Conservation (phyloP, 352 stramenopile species). For the Halophytophthora polymorphica region DNA sequence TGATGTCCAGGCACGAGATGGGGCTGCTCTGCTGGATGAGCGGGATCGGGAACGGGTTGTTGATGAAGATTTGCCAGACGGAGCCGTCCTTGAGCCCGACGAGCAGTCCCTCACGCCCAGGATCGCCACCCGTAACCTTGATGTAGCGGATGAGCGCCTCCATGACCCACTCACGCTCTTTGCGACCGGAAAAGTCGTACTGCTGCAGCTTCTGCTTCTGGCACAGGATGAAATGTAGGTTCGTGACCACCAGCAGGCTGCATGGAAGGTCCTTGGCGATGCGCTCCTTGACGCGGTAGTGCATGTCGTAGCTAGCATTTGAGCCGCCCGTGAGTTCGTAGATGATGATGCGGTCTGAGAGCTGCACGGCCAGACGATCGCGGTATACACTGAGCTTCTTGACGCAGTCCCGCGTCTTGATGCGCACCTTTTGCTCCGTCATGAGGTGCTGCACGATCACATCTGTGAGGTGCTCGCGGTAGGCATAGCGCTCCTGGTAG, state of each 20-base stretch:
- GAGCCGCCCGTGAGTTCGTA: constrained; percentile 88
- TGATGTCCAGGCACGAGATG: constrained; percentile 90
- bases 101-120: constrained; percentile 87
- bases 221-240: constrained; percentile 90
- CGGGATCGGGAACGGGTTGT: constrained; percentile 94
- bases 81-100: constrained; percentile 91
- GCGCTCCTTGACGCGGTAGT: constrained; percentile 90
- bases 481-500: constrained; percentile 93
- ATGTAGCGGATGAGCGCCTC: constrained; percentile 90
- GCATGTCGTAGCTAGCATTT: constrained; percentile 85
- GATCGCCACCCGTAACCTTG: constrained; percentile 89
- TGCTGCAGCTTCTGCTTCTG: constrained; percentile 92
- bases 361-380: constrained; percentile 90
- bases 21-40: constrained; percentile 84
- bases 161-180: constrained; percentile 86
- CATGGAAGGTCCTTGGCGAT: constrained; percentile 85
- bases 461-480: constrained; percentile 93
- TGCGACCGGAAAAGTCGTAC: constrained; percentile 87
- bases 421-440: constrained; percentile 93
- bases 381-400: constrained; percentile 93
- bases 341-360: constrained; percentile 93
- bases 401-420: constrained; percentile 94
- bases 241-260: constrained; percentile 89
- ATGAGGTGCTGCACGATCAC: constrained; percentile 95
- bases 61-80: constrained; percentile 92